Percentiles rank a stretch among this genome's conserved stretches.
phyloP scores from a whole-genome alignment of 2,329 filamentous ascomycete genomes.

The Epichloe gansuensis region DNA sequence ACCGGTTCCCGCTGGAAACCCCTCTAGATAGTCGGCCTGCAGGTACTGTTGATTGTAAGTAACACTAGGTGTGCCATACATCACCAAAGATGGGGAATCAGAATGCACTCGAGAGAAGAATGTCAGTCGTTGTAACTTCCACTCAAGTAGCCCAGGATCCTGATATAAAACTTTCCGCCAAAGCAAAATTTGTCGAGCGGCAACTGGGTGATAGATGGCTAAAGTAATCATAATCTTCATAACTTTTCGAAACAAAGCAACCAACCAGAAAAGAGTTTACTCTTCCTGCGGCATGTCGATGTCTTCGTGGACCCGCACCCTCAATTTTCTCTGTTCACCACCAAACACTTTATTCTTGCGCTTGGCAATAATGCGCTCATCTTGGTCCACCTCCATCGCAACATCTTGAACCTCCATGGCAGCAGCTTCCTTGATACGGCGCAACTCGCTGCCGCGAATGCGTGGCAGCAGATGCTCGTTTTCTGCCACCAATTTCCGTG shows the following conservation, averaged over 20 bases:
- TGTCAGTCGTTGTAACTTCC: no score
- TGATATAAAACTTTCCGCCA: neutral
- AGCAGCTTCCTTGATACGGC: conserved; percentile 43
- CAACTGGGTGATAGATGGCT: neutral
- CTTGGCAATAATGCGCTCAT: conserved; percentile 11
- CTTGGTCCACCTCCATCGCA: conserved; percentile 23
- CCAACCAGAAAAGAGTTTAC: conserved; percentile 7
- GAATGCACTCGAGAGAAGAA: no score
- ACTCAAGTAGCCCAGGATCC: neutral
- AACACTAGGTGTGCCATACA: no score
- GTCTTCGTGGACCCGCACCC: conserved; percentile 23
- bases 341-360: conserved; percentile 29
- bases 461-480: conserved; percentile 85
- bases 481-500: conserved; percentile 80
- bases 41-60: no score
- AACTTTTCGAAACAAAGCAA: neutral
- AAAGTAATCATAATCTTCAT: neutral
- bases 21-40: no score
- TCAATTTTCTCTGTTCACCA: conserved; percentile 28
- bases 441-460: conserved; percentile 51
- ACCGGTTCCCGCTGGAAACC: no score
- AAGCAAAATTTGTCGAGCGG: neutral
- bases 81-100: neutral
- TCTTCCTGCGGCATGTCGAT: conserved; percentile 19
- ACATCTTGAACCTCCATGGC: conserved; percentile 33